Evolutionary conservation across 306 rosid genomes (phyloP), one percentile per base, ranked within the genome.

Genomic region (Lupinus albus): DNA sequence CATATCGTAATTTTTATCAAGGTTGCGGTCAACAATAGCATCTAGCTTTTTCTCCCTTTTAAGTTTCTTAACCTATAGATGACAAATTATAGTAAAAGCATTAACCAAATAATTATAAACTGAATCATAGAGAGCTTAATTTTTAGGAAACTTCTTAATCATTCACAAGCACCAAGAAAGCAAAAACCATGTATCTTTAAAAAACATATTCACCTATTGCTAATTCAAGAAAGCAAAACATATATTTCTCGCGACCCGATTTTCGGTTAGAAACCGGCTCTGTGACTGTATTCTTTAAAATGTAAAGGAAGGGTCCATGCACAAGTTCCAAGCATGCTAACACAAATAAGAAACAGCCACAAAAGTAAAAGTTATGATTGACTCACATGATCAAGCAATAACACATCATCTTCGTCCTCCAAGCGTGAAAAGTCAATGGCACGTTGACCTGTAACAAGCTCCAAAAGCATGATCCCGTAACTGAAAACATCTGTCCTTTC

Each of bases 401-500:
- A 68, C 51, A 87, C 98, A 33, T 89, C 91, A 39, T 89, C 96
- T 80, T 85, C 95, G 42, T 89, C 96, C 75, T 92, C 98, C 85
- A 89, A 81, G 56, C 98, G 98, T 1, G 96, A 89, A 73, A 89
- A 87, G 81, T 92, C 98, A 53, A 92, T 92, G 6, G 98, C 96
- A 11, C 95, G 82, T 57, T 92, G 96, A 52, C 98, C 98, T 3
- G 96, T 89, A 20, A 89, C 95, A 56, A 92, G 87, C 71, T 92
- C 98, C 76, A 92, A 75, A 70, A 92, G 96, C 96, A 89, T 87
- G 46, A 92, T 80, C 30, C 98, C 98, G n/a, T 92, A 92, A 55
- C 98, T 89, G 57, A 92, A 92, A 82, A 92, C 89, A 72, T 92
- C 98, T 0, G 98, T 92, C 81, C 83, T 92, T 72, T 85, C 96